Base-by-base conservation (phyloP, 768 basidiomycete species). In the Collybiopsis luxurians region DNA sequence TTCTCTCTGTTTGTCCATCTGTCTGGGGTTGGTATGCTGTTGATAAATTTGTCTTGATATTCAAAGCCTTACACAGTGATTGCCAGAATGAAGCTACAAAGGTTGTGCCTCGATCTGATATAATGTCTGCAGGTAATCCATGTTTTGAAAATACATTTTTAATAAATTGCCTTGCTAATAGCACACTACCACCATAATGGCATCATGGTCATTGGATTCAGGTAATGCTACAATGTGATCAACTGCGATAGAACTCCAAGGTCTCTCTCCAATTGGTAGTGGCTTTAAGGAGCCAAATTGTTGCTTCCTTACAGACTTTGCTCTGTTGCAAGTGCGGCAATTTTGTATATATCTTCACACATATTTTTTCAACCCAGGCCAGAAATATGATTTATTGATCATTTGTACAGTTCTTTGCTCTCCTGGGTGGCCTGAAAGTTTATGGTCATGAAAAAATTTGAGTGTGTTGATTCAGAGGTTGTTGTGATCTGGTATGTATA, bases 101-200 rank as follows among this genome's bases (percentile, higher is more conserved):
- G 17, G 19, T 9, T n/a, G 43, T 24, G 7, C 43, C 43, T 10
- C 43, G 23, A 24, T 45, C 43, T 24, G 43, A 45, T n/a, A 45
- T 24, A 10, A 45, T 45, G 23, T 45, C 43, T 9, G 10, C 23
- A 10, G 43, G 43, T 10, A 45, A 21, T 9, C 43, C 43, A 45
- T 45, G 43, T 45, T 45, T 45, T 19, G 43, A 45, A 21, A 45
- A 45, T 45, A 45, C 43, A 45, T n/a, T n/a, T n/a, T n/a, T n/a
- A n/a, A n/a, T n/a, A n/a, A n/a, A n/a, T n/a, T n/a, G n/a, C n/a
- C n/a, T n/a, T n/a, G n/a, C n/a, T n/a, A n/a, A n/a, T n/a, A n/a
- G n/a, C 43, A 45, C 7, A 45, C 43, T 10, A 45, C 23, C 7
- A 45, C 43, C 23, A 45, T n/a, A 24, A 45, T 45, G 7, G 43